phyloP scores from a whole-genome alignment of 2,329 filamentous ascomycete species.

The Alternaria tenuissima region DNA sequence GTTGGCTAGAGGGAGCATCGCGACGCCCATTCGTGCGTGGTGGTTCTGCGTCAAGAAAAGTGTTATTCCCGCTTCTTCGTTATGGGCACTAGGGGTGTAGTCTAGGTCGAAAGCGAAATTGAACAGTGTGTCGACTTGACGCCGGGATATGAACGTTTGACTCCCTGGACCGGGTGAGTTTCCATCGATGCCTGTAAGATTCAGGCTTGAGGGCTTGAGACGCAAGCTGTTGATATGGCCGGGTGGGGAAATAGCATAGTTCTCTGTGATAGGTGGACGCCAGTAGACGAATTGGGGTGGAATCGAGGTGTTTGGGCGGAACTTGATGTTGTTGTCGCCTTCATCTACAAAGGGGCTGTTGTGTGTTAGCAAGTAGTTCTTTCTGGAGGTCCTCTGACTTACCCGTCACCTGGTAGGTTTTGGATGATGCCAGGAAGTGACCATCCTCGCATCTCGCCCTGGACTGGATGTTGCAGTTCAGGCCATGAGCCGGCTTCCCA shows the following conservation, averaged over 20 bases:
- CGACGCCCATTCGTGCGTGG: conserved; percentile 59
- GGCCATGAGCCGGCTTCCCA: conserved; percentile 55
- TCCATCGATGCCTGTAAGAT: conserved; percentile 63
- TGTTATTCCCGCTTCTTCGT: conserved; percentile 63
- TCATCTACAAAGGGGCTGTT: conserved; percentile 51
- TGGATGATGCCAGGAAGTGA: conserved; percentile 48
- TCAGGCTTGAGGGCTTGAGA: conserved; percentile 59
- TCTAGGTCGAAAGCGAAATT: conserved; percentile 59
- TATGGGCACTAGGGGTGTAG: conserved; percentile 50
- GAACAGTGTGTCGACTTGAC: conserved; percentile 65
- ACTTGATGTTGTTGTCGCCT: conserved; percentile 55
- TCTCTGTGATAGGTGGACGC: conserved; percentile 57
- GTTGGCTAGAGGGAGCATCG: conserved; percentile 28
- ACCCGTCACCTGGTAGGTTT: conserved; percentile 52
- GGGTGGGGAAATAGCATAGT: conserved; percentile 59
- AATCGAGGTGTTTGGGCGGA: conserved; percentile 55
- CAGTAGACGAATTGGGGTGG: conserved; percentile 64
- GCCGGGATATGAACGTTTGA: conserved; percentile 61
- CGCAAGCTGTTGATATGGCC: conserved; percentile 57
- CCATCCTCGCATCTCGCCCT: conserved; percentile 55
- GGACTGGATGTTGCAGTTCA: conserved; percentile 51
- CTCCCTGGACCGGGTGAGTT: conserved; percentile 56
- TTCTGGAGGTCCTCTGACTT: neutral
- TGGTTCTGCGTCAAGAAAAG: conserved; percentile 61
- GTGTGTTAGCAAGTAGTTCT: neutral